A percentile compares a stretch with the other conserved stretches of the same genome.
These are phyloP conservation scores for Plasmodium reichenowi DNA, from an alignment of 169 alveolate species.

Conservation along the genomic window DNA sequence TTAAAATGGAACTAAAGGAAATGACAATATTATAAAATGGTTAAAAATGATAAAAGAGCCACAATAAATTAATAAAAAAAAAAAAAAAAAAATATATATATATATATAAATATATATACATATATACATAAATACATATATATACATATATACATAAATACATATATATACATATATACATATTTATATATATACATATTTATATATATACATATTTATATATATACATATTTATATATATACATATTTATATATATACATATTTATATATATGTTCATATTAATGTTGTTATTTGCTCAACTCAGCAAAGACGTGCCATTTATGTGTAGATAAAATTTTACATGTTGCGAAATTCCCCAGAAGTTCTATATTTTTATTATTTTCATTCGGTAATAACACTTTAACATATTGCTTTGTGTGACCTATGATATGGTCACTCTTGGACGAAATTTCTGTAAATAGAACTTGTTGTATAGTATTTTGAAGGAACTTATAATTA, in stretches of 20 bases:
- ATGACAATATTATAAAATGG: too few species aligned
- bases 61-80: too few species aligned
- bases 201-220: too few species aligned
- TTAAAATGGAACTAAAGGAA: too few species aligned
- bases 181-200: too few species aligned
- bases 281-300: not conserved
- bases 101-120: too few species aligned
- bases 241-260: not conserved
- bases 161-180: too few species aligned
- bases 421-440: conserved; percentile 92
- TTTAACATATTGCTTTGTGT: conserved; percentile 94
- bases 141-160: too few species aligned
- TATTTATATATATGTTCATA: not conserved
- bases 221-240: too few species aligned
- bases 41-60: too few species aligned
- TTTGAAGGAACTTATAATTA: conserved; percentile 87
- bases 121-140: too few species aligned
- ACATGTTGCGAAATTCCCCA: conserved; percentile 37
- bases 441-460: conserved; percentile 90
- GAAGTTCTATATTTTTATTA: conserved; percentile 27
- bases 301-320: conserved; percentile 69
- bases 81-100: too few species aligned
- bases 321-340: conserved; percentile 58
- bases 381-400: conserved; percentile 81
- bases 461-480: conserved; percentile 89